Conservation (phyloP, 768 basidiomycete genomes). For the Hypsizygus marmoreus region DNA sequence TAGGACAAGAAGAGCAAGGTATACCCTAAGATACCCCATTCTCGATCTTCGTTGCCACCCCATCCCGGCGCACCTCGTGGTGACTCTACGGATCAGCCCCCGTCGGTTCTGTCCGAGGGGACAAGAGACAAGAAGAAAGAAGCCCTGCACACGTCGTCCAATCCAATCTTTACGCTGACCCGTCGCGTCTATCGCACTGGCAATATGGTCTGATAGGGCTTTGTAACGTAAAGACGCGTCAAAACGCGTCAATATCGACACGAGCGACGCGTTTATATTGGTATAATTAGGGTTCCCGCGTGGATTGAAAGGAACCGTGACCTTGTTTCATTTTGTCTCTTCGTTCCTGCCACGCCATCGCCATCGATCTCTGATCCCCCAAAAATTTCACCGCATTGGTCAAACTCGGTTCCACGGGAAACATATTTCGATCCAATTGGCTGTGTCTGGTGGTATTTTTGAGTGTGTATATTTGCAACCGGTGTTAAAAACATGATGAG, state of each 20-base stretch:
- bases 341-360: constrained; percentile 19
- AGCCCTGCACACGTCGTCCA: constrained; percentile 5
- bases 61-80: constrained; percentile 26
- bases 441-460: background rate
- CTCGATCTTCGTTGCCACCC: constrained; percentile 6
- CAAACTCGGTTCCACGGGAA: constrained; percentile 26
- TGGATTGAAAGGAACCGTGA: too few species aligned
- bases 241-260: constrained; percentile 40
- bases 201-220: constrained; percentile 1
- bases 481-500: too few species aligned
- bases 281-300: constrained; percentile 3
- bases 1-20: background rate
- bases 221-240: constrained; percentile 45
- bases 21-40: background rate
- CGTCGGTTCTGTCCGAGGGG: constrained; percentile 26
- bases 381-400: constrained; percentile 28
- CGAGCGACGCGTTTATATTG: constrained; percentile 18
- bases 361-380: constrained; percentile 22
- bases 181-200: constrained; percentile 10
- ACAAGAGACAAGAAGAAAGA: too few species aligned
- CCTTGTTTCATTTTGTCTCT: constrained; percentile 14
- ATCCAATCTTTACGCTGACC: constrained; percentile 7
- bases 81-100: constrained; percentile 36
- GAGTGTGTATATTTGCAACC: background rate
- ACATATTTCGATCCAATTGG: constrained; percentile 1